Evolutionary conservation across 2,329 filamentous ascomycete genomes (phyloP), one percentile per base, ranked within the genome.

Genomic region (Microcera coccophila): DNA sequence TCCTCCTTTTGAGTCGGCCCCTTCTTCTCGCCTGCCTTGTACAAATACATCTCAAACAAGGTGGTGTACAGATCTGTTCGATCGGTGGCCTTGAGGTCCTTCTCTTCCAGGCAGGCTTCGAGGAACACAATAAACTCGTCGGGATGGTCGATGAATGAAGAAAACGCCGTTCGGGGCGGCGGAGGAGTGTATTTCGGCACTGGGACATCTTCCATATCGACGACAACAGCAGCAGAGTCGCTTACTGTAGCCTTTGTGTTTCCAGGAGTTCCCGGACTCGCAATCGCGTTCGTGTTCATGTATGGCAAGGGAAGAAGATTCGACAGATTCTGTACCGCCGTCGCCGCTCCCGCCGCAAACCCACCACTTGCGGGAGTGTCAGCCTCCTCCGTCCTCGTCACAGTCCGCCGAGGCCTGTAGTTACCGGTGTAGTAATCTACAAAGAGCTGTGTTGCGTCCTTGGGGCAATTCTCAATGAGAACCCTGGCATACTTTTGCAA

Each of bases 11-110:
- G 67, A 61, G 64, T 65, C 36, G 74, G 72, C 9, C 83, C 83
- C 57, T 83, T 87, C 58, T 84, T 84, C 44, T 84, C 80, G 45
- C 82, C 85, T 17, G 91, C 87, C 56, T 90, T 93, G 64, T 95
- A 87, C 8, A 98, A 73, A 61, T 97, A 98, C 86, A 98, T 97
- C 65, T 98, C 94, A 60, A 98, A 97, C 12, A 98, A 66, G 0
- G 94, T 96, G 0, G 91, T 97, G 60, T 93, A 93, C 14, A 98
- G 75, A 63, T 98, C 94, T 2, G 84, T 79, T 50, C 82, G 86
- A 61, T 96, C 87, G 8, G 81, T 76, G 26, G 86, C 75, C 16
- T 81, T 81, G n/a, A 95, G 66, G 17, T 78, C 76, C 16, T 82
- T 73, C 44, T 90, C 84, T 38, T 82, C 72, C 4, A 95, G 78